Evolutionary conservation across 805 yeast genomes (phyloP).

Genomic region (Metschnikowia amazonensis): DNA sequence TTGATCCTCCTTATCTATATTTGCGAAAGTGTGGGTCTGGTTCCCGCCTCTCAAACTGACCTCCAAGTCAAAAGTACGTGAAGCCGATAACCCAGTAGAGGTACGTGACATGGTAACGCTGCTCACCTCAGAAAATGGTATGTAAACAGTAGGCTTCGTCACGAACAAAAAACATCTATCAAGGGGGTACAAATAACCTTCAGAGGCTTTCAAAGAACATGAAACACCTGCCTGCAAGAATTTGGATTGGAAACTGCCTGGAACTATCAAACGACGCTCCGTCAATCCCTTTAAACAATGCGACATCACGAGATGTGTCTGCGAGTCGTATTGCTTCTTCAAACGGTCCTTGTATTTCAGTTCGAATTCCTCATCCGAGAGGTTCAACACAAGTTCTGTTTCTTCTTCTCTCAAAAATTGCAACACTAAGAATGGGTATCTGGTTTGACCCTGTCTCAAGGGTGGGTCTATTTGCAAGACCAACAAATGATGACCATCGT

Average conservation of each 20-base stretch:
- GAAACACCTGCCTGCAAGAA: conserved; percentile 81
- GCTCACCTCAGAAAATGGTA: conserved; percentile 79
- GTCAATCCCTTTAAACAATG: conserved; percentile 88
- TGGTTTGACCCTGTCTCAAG: conserved; percentile 94
- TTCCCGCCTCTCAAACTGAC: conserved; percentile 59
- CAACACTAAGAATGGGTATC: conserved; percentile 86
- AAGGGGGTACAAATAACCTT: conserved; percentile 89
- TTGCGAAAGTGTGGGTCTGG: conserved; percentile 79
- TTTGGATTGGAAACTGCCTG: conserved; percentile 75
- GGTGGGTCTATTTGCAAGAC: conserved; percentile 95
- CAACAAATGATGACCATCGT: conserved; percentile 83
- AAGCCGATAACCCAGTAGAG: conserved; percentile 67
- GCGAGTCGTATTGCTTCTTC: conserved; percentile 73
- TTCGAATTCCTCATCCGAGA: conserved; percentile 78
- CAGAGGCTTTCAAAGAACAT: conserved; percentile 91
- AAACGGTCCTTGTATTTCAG: conserved; percentile 69
- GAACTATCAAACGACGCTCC: conserved; percentile 77
- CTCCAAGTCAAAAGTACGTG: conserved; percentile 91
- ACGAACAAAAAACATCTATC: conserved; percentile 88
- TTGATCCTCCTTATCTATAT: conserved; percentile 88
- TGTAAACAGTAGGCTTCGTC: conserved; percentile 89
- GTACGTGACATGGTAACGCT: conserved; percentile 83
- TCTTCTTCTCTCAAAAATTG: conserved; percentile 91
- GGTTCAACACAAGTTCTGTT: conserved; percentile 81
- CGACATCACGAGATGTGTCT: conserved; percentile 80